These are phyloP conservation scores for Starmerella geochares DNA, from an alignment of 805 yeast genomes.

Conservation along the genomic window DNA sequence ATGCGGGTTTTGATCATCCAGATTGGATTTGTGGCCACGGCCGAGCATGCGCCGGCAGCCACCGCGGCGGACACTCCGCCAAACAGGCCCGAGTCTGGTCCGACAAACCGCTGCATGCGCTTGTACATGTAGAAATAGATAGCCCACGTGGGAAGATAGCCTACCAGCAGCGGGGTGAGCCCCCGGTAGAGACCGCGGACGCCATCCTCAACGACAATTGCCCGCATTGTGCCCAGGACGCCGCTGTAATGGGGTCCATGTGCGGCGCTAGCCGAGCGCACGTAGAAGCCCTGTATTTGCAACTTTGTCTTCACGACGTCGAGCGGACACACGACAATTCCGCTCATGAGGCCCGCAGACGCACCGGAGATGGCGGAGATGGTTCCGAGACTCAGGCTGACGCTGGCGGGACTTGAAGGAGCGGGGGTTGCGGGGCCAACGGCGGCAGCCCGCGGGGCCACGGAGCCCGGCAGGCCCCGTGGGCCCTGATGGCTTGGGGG, in stretches of 20 bases:
- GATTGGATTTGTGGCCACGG: conserved; percentile 72
- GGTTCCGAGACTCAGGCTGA: conserved; percentile 9
- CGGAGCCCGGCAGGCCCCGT: conserved; percentile 6
- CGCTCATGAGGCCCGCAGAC: conserved; percentile 83
- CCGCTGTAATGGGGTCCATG: conserved; percentile 21
- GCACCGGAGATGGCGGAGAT: conserved; percentile 82
- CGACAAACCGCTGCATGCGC: conserved; percentile 28
- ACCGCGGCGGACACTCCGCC: conserved; percentile 52
- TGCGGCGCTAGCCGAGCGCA: background rate
- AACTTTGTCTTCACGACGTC: conserved; percentile 91
- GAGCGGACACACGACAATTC: conserved; percentile 82
- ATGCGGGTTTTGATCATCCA: conserved; percentile 96
- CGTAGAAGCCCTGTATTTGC: conserved; percentile 70
- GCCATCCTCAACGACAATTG: conserved; percentile 71
- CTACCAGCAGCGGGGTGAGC: conserved; percentile 79
- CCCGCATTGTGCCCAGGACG: conserved; percentile 45
- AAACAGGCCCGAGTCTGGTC: conserved; percentile 24
- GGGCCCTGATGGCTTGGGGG: background rate
- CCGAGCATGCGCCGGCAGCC: conserved; percentile 78
- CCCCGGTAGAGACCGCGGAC: conserved; percentile 78
- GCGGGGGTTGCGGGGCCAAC: background rate
- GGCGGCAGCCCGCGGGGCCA: background rate
- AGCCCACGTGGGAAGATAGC: conserved; percentile 97
- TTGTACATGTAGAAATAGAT: conserved; percentile 89
- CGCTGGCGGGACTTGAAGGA: conserved; percentile 3